phyloP scores from a whole-genome alignment of 306 rosid genomes.

The Quercus variabilis region DNA sequence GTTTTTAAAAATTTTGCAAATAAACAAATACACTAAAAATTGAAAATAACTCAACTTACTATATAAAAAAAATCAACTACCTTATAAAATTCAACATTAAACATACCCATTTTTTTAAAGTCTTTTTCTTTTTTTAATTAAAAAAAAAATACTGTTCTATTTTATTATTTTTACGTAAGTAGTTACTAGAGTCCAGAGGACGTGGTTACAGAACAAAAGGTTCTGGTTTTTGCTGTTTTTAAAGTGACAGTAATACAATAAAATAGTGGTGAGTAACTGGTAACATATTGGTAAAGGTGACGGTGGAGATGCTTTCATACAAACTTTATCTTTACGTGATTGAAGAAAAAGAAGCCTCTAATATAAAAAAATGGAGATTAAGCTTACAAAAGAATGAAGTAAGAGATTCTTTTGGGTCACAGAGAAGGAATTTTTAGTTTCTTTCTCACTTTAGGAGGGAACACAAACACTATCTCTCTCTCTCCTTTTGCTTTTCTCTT shows the following conservation, averaged over 20 bases:
- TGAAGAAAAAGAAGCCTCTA: conserved; percentile 46
- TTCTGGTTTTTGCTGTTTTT: not conserved
- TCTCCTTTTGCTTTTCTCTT: conserved; percentile 39
- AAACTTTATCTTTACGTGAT: conserved; percentile 70
- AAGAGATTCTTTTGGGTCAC: conserved; percentile 46
- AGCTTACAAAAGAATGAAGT: conserved; percentile 30
- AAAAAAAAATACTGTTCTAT: no score
- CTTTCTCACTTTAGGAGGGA: conserved; percentile 48
- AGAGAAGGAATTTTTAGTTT: conserved; percentile 29
- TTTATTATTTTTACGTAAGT: not conserved
- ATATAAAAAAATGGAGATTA: conserved; percentile 30
- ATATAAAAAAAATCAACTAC: no score
- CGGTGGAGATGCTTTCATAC: conserved; percentile 52
- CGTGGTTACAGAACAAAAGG: not conserved
- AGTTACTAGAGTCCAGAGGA: not conserved
- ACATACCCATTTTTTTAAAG: no score
- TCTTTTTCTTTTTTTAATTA: no score
- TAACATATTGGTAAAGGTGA: conserved; percentile 48
- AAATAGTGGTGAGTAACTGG: no score
- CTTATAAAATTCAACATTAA: no score
- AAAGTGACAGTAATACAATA: not conserved
- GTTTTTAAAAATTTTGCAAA: no score
- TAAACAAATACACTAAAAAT: no score
- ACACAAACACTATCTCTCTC: conserved; percentile 18
- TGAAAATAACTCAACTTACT: no score